Percentiles rank a stretch among this genome's conserved stretches.
These are phyloP conservation scores for Penicillium sp. DNA, from an alignment of 2,329 filamentous ascomycete species.

Conservation along the genomic window DNA sequence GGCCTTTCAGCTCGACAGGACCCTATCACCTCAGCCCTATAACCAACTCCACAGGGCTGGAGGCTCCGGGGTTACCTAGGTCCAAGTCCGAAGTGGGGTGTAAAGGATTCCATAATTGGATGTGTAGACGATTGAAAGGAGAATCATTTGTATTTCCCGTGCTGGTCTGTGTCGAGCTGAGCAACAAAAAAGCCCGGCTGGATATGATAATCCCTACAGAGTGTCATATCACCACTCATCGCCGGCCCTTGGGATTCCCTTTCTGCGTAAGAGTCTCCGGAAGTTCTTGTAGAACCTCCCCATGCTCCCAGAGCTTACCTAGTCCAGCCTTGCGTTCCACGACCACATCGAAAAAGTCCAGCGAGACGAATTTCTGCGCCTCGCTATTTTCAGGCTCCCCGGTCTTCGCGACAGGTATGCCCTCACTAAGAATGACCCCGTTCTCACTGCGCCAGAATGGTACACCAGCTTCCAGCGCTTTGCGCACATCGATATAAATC, in stretches of 20 bases:
- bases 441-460: conserved; percentile 80
- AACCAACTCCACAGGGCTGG: background rate
- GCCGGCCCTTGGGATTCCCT: conserved; percentile 32
- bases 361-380: conserved; percentile 58
- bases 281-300: conserved; percentile 54
- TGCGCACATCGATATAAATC: conserved; percentile 71
- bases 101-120: background rate
- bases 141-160: background rate
- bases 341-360: conserved; percentile 70
- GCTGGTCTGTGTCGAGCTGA: background rate
- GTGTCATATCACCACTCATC: background rate
- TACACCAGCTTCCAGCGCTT: conserved; percentile 62
- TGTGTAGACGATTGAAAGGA: background rate
- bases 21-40: background rate
- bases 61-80: background rate
- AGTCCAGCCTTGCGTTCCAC: conserved; percentile 71
- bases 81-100: background rate
- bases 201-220: background rate
- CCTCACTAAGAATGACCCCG: conserved; percentile 65
- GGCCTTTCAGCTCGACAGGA: background rate
- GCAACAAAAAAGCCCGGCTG: too few relatives aligned
- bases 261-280: conserved; percentile 45
- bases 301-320: conserved; percentile 64
- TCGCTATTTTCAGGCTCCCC: conserved; percentile 52
- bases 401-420: conserved; percentile 33